Conservation (phyloP, 1,139 yeast genomes). For the Sugiyamaella neomexicana region DNA sequence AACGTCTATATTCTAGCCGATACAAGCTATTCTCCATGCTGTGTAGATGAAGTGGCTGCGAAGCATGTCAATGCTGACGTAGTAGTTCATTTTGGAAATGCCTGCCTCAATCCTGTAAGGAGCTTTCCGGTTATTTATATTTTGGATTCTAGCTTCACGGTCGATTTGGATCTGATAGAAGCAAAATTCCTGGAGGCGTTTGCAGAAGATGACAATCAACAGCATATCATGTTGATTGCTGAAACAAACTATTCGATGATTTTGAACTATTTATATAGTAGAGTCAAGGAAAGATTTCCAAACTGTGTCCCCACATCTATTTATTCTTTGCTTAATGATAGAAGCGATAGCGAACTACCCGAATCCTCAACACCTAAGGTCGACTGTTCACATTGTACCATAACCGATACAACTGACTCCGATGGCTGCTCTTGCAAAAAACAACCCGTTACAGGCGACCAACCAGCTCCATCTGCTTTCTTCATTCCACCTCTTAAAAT, state of each 20-base stretch:
- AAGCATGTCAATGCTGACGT: conserved; percentile 85
- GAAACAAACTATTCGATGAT: conserved; percentile 37
- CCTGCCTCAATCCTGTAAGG: conserved; percentile 75
- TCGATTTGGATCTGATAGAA: conserved; percentile 27
- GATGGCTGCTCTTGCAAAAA: not conserved
- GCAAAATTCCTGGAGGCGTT: conserved; percentile 28
- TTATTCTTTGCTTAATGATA: not conserved
- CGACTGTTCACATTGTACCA: not conserved
- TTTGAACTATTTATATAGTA: conserved; percentile 25
- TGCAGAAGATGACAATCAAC: conserved; percentile 1
- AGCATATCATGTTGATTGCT: conserved; percentile 32
- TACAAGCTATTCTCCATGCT: conserved; percentile 92
- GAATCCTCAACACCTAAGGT: not conserved
- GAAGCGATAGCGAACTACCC: not conserved
- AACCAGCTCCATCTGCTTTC: conserved; percentile 13
- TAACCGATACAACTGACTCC: not conserved
- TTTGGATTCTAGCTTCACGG: conserved; percentile 52
- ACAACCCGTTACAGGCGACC: not conserved
- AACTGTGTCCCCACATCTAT: conserved; percentile 19
- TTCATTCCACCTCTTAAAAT: conserved; percentile 16
- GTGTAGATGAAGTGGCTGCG: conserved; percentile 96
- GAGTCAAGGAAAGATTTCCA: conserved; percentile 20
- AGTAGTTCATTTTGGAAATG: conserved; percentile 92
- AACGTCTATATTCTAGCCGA: conserved; percentile 64
- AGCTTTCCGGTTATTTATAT: conserved; percentile 74